Conservation (phyloP, 2,329 filamentous ascomycete genomes). For the Aspergillus udagawae region DNA sequence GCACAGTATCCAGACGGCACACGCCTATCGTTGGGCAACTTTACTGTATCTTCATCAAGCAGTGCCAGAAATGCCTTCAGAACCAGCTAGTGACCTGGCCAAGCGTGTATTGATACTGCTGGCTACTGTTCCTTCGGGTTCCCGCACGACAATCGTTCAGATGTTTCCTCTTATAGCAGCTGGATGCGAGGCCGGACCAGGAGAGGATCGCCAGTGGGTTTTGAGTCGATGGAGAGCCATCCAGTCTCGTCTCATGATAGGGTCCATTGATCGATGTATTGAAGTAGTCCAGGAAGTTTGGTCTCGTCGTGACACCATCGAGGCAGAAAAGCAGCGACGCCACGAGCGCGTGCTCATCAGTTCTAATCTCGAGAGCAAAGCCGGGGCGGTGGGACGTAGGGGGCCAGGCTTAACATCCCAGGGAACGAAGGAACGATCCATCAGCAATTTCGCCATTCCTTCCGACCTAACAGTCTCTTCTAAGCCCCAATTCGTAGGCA, state of each 20-base stretch:
- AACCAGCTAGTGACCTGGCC: slow-evolving; percentile 55
- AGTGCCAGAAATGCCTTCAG: slow-evolving; percentile 63
- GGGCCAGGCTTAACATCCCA: neutral
- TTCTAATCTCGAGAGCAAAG: slow-evolving; percentile 12
- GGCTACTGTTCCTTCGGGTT: slow-evolving; percentile 59
- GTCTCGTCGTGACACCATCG: slow-evolving; percentile 56
- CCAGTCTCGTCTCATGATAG: slow-evolving; percentile 60
- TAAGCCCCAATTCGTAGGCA: slow-evolving; percentile 11
- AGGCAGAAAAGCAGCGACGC: slow-evolving; percentile 34
- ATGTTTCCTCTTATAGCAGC: slow-evolving; percentile 67
- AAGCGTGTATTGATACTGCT: slow-evolving; percentile 59
- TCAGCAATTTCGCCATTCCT: neutral
- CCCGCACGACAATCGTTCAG: slow-evolving; percentile 63
- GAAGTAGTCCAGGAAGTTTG: slow-evolving; percentile 66
- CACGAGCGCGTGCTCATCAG: slow-evolving; percentile 27
- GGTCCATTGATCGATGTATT: slow-evolving; percentile 62
- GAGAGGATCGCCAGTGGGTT: slow-evolving; percentile 63
- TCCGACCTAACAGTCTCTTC: slow-evolving; percentile 9
- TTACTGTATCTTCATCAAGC: slow-evolving; percentile 65
- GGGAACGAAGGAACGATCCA: neutral
- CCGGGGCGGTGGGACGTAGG: too few relatives aligned
- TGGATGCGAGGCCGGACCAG: slow-evolving; percentile 58
- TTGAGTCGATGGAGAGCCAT: slow-evolving; percentile 60
- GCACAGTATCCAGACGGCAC: slow-evolving; percentile 63
- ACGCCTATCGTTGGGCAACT: slow-evolving; percentile 65